Conservation (phyloP, 148 eudicot genomes). For the Polygonum aviculare region DNA sequence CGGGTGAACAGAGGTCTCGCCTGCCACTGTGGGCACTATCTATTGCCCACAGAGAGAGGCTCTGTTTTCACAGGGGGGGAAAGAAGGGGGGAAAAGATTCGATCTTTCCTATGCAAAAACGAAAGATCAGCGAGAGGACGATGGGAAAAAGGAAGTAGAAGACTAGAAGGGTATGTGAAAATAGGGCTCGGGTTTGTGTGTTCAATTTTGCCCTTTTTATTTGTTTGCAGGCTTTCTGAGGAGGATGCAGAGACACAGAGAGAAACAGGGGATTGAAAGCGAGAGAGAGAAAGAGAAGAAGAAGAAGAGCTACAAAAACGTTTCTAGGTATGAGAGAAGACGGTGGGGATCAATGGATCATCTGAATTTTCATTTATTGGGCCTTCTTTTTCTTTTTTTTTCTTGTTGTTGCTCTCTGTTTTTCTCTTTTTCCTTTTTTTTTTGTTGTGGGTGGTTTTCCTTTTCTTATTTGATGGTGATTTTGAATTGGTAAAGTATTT, state of each 20-base stretch:
- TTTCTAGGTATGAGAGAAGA: slow-evolving; percentile 16
- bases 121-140: slow-evolving; percentile 1
- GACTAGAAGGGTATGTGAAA: not conserved
- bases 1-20: not conserved
- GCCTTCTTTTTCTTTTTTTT: slow-evolving; percentile 12
- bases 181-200: not conserved
- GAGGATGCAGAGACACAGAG: slow-evolving; percentile 1
- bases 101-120: not conserved
- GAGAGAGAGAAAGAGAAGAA: slow-evolving; percentile 14
- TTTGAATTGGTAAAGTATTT: not conserved
- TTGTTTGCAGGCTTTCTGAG: not conserved
- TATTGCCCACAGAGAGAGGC: slow-evolving; percentile 14
- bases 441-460: not conserved
- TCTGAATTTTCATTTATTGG: slow-evolving; percentile 20
- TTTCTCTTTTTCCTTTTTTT: not conserved
- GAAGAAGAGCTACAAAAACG: slow-evolving; percentile 18
- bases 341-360: slow-evolving; percentile 13
- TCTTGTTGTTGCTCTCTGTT: not conserved
- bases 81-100: slow-evolving; percentile 8
- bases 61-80: slow-evolving; percentile 15
- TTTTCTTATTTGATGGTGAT: not conserved
- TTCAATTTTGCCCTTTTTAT: not conserved
- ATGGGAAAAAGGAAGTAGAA: not conserved
- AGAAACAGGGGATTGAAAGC: not conserved
- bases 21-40: slow-evolving; percentile 10